Evolutionary conservation across 352 stramenopile genomes (phyloP).

Genomic region (Sclerospora graminicola): DNA sequence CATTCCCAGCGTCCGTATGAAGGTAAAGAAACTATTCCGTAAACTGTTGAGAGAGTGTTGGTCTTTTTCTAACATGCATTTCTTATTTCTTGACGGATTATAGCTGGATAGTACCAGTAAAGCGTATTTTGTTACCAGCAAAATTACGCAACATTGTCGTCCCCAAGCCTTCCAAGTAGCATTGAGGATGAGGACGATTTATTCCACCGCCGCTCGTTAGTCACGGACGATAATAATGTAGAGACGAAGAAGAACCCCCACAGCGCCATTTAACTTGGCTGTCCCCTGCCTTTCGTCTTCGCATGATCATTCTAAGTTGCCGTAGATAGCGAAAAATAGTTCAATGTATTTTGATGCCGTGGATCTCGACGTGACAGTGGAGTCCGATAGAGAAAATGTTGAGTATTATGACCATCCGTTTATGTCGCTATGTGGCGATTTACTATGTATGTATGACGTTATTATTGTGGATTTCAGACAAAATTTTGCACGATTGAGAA

Average conservation of each 20-base stretch:
- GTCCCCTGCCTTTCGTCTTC: too few species aligned
- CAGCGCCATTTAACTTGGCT: background rate
- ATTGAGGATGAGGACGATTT: conserved; percentile 8
- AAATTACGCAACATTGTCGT: conserved; percentile 42
- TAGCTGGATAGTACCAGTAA: too few species aligned
- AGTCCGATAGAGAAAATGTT: background rate
- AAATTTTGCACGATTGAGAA: too few species aligned
- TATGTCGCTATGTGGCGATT: conserved; percentile 66
- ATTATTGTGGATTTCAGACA: too few species aligned
- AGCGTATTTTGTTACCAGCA: conserved; percentile 72
- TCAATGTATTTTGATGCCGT: conserved; percentile 77
- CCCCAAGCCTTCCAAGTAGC: conserved; percentile 30
- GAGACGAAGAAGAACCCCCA: conserved; percentile 17
- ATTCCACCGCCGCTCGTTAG: conserved; percentile 6
- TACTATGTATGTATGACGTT: too few species aligned
- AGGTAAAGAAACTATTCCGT: too few species aligned
- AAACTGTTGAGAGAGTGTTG: too few species aligned
- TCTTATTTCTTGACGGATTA: too few species aligned
- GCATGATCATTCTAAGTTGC: conserved; percentile 1
- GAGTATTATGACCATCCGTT: conserved; percentile 34
- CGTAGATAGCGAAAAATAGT: conserved; percentile 48
- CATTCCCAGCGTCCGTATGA: too few species aligned
- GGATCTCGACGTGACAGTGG: conserved; percentile 23
- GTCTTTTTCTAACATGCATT: too few species aligned
- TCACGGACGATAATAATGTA: background rate